A percentile compares a stretch with the other conserved stretches of the same genome.
These are phyloP conservation scores for Pleurotus tuoliensis DNA, from an alignment of 768 basidiomycete genomes.

Conservation along the genomic window DNA sequence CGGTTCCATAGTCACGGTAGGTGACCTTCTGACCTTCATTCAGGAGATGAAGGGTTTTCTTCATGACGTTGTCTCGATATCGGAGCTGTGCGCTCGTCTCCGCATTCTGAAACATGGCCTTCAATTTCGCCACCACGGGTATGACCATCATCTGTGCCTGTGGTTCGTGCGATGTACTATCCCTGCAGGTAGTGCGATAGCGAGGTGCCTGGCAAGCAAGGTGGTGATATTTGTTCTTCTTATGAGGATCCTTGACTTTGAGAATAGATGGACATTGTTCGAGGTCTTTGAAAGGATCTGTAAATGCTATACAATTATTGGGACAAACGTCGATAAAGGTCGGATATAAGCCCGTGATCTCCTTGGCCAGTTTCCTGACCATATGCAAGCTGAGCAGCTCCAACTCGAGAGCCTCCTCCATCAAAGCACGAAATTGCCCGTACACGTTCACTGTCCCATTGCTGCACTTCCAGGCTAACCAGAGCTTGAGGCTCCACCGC, in stretches of 20 bases:
- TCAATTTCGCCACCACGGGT: slow-evolving; percentile 20
- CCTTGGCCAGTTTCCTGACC: slow-evolving; percentile 14
- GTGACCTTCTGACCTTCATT: slow-evolving; percentile 5
- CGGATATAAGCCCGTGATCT: slow-evolving; percentile 14
- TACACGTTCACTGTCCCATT: slow-evolving; percentile 22
- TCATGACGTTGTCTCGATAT: slow-evolving; percentile 18
- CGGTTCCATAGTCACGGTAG: slow-evolving; percentile 23
- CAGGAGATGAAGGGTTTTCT: slow-evolving; percentile 17
- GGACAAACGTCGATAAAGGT: slow-evolving; percentile 20
- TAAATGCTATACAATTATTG: slow-evolving; percentile 23
- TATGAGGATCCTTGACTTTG: neutral
- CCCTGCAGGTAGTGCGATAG: slow-evolving; percentile 2
- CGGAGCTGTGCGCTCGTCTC: slow-evolving; percentile 19
- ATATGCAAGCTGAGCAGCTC: slow-evolving; percentile 16
- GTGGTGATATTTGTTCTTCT: neutral
- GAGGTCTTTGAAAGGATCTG: slow-evolving; percentile 13
- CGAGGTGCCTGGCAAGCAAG: slow-evolving; percentile 12
- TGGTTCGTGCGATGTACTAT: slow-evolving; percentile 7
- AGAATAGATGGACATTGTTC: slow-evolving; percentile 12
- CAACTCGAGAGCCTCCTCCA: slow-evolving; percentile 14
- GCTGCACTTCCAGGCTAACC: slow-evolving; percentile 18
- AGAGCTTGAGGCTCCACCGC: slow-evolving; percentile 15
- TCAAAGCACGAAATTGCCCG: slow-evolving; percentile 12
- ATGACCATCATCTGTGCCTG: slow-evolving; percentile 19
- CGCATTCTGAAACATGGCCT: slow-evolving; percentile 24